A percentile compares a stretch with the other conserved stretches of the same genome.
phyloP scores from a whole-genome alignment of 2,329 filamentous ascomycete species.

The Penicillium sp. region DNA sequence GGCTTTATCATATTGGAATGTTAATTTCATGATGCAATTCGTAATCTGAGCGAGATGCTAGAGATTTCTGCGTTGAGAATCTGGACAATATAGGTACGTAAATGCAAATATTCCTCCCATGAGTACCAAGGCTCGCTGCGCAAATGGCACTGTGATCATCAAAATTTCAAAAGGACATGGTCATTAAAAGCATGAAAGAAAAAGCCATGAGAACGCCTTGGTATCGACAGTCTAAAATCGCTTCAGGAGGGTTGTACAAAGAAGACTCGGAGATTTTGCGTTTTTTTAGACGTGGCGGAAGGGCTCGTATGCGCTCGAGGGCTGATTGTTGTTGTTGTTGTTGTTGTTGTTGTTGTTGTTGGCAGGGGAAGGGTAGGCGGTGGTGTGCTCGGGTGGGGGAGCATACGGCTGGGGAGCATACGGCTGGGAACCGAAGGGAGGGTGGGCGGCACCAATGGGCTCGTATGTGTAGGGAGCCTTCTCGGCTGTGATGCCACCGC shows the following conservation, averaged over 20 bases:
- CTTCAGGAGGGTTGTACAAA: constrained; percentile 12
- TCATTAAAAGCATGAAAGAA: constrained; percentile 16
- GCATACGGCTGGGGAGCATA: not conserved
- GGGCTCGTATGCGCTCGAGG: constrained; percentile 37
- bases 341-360: constrained; percentile 23
- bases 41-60: not conserved
- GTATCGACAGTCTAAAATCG: constrained; percentile 24
- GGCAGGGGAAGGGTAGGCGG: constrained; percentile 30
- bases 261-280: not conserved
- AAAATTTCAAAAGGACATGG: constrained; percentile 8
- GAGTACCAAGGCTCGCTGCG: not conserved
- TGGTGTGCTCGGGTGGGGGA: constrained; percentile 15
- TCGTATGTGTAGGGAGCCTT: constrained; percentile 64
- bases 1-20: not conserved
- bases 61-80: not conserved
- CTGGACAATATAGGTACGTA: constrained; percentile 3
- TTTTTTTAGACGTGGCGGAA: constrained; percentile 37
- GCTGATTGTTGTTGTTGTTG: constrained; percentile 25
- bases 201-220: constrained; percentile 19
- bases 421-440: constrained; percentile 20
- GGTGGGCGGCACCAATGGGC: constrained; percentile 44
- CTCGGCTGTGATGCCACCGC: constrained; percentile 51
- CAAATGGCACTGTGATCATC: constrained; percentile 11
- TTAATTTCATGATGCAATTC: not conserved
- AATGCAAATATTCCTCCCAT: constrained; percentile 2